phyloP scores from a whole-genome alignment of 1,139 yeast species.

The Scheffersomyces titani region DNA sequence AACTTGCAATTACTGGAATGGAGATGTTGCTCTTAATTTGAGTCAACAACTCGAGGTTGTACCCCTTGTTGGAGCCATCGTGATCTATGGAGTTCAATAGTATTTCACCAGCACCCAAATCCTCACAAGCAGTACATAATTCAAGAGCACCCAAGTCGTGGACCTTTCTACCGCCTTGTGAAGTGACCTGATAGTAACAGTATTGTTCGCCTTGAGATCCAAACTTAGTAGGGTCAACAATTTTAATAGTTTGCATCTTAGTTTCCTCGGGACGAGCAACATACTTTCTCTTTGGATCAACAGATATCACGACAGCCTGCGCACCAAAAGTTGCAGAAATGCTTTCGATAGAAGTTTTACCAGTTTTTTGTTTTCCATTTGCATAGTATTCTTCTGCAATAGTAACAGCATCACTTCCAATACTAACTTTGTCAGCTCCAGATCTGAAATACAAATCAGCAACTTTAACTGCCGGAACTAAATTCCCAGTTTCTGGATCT shows the following conservation, averaged over 20 bases:
- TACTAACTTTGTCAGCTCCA: slow-evolving; percentile 96
- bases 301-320: slow-evolving; percentile 96
- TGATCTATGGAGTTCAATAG: slow-evolving; percentile 90
- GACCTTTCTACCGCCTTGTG: slow-evolving; percentile 89
- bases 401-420: slow-evolving; percentile 93
- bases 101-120: slow-evolving; percentile 95
- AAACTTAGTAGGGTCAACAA: slow-evolving; percentile 43
- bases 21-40: slow-evolving; percentile 75
- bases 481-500: slow-evolving; percentile 74
- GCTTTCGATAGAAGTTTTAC: slow-evolving; percentile 85
- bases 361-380: slow-evolving; percentile 57
- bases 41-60: slow-evolving; percentile 76
- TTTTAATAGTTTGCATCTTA: slow-evolving; percentile 54
- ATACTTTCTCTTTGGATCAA: slow-evolving; percentile 89
- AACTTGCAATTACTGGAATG: slow-evolving; percentile 94
- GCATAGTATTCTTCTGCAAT: slow-evolving; percentile 84
- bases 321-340: slow-evolving; percentile 90
- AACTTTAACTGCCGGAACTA: slow-evolving; percentile 81
- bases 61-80: slow-evolving; percentile 94
- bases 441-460: slow-evolving; percentile 90
- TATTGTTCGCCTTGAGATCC: slow-evolving; percentile 87
- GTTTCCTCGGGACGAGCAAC: slow-evolving; percentile 62
- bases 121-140: slow-evolving; percentile 84
- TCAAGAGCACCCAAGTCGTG: slow-evolving; percentile 93
- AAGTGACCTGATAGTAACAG: slow-evolving; percentile 93